A percentile compares a stretch with the other conserved stretches of the same genome.
These are phyloP conservation scores for Chytriomyces confervae DNA, from an alignment of 192 early-diverging fungal genomes.

Conservation along the genomic window DNA sequence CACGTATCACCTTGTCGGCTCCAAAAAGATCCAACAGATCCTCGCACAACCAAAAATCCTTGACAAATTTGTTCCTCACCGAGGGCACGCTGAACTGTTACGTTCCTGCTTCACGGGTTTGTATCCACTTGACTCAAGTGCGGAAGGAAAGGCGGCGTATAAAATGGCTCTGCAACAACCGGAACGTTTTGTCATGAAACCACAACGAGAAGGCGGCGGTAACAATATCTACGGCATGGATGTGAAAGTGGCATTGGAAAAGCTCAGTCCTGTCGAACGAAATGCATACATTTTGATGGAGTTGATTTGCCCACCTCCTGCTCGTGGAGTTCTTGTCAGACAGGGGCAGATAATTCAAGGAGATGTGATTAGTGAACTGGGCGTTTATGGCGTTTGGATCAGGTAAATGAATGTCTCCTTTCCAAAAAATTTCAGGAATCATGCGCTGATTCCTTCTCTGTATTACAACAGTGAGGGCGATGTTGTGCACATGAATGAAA, in stretches of 20 bases:
- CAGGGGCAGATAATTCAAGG: slow-evolving; percentile 72
- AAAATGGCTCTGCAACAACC: slow-evolving; percentile 69
- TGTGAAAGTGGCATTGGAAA: slow-evolving; percentile 64
- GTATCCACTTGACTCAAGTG: slow-evolving; percentile 80
- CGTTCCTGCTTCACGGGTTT: slow-evolving; percentile 86
- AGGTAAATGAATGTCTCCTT: slow-evolving; percentile 55
- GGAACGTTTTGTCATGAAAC: slow-evolving; percentile 85
- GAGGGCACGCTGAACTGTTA: slow-evolving; percentile 53
- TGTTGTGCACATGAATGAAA: slow-evolving; percentile 71
- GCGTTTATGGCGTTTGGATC: slow-evolving; percentile 91
- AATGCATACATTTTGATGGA: slow-evolving; percentile 96
- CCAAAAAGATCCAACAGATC: slow-evolving; percentile 96
- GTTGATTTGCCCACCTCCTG: slow-evolving; percentile 78
- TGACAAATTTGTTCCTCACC: slow-evolving; percentile 58
- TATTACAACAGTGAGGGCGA: slow-evolving; percentile 57
- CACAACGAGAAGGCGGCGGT: slow-evolving; percentile 95
- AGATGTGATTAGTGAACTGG: slow-evolving; percentile 90
- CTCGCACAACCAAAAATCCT: slow-evolving; percentile 78
- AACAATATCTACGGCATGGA: slow-evolving; percentile 93
- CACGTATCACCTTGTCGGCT: slow-evolving; percentile 91
- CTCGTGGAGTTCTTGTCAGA: slow-evolving; percentile 77
- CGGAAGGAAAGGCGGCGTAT: slow-evolving; percentile 71
- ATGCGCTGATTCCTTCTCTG: not conserved
- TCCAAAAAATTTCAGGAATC: not conserved
- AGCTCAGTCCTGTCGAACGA: slow-evolving; percentile 67